A percentile compares a stretch with the other conserved stretches of the same genome.
These are phyloP conservation scores for Tribonema minus DNA, from an alignment of 108 stramenopile species.

Conservation along the genomic window DNA sequence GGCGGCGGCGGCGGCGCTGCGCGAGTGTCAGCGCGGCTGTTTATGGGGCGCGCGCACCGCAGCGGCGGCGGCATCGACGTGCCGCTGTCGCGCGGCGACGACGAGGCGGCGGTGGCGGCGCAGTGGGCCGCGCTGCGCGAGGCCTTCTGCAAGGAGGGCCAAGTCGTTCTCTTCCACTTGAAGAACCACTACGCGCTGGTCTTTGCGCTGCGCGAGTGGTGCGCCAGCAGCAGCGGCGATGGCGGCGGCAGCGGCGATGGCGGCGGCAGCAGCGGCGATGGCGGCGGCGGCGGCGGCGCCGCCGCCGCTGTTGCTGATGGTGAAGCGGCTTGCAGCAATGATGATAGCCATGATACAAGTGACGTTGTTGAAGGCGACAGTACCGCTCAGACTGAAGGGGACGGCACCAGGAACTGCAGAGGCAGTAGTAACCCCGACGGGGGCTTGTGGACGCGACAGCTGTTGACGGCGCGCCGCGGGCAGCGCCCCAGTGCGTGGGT, in stretches of 20 bases:
- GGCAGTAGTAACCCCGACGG: too few relatives aligned
- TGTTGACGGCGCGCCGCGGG: constrained; percentile 51
- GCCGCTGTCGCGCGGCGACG: constrained; percentile 9
- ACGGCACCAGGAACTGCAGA: too few relatives aligned
- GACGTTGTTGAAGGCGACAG: too few relatives aligned
- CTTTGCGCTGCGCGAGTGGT: constrained; percentile 53
- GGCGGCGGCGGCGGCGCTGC: too few relatives aligned
- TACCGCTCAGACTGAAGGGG: too few relatives aligned
- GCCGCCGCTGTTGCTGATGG: too few relatives aligned
- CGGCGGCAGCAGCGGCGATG: too few relatives aligned
- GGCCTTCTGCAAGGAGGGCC: constrained; percentile 15
- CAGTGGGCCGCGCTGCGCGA: constrained; percentile 44
- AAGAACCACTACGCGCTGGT: constrained; percentile 60
- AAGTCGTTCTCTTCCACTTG: constrained; percentile 49
- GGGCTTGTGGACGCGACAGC: constrained; percentile 31
- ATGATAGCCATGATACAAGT: too few relatives aligned
- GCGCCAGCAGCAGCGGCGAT: too few relatives aligned
- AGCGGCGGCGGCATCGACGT: background rate
- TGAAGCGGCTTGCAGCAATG: too few relatives aligned
- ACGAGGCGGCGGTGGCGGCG: constrained; percentile 10
- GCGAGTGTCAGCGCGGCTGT: constrained; percentile 24
- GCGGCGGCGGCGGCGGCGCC: too few relatives aligned
- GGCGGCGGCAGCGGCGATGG: too few relatives aligned
- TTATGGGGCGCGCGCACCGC: constrained; percentile 10
- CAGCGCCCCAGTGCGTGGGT: constrained; percentile 55